These are phyloP conservation scores for Chimonanthus salicifolius DNA, from an alignment of 164 flowering plant species.

Conservation along the genomic window DNA sequence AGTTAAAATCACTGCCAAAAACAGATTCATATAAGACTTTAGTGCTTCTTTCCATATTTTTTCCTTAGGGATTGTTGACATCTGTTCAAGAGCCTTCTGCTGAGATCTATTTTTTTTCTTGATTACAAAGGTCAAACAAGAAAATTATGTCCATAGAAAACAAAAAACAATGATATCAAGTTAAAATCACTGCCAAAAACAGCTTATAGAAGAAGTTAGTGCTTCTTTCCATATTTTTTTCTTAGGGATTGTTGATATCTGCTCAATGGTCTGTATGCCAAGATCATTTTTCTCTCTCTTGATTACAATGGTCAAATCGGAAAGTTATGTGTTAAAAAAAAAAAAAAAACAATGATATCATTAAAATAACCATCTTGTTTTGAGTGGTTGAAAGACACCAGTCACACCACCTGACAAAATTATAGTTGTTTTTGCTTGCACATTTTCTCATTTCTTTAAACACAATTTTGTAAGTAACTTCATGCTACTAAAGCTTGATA, in stretches of 20 bases:
- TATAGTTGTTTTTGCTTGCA: background rate
- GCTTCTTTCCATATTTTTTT: no score
- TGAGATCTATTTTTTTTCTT: no score
- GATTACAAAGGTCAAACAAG: no score
- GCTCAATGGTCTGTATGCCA: background rate
- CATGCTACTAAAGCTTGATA: background rate
- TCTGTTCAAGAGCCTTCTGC: background rate
- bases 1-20: background rate
- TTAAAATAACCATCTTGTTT: background rate
- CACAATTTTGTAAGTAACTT: background rate
- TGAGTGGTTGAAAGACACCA: background rate
- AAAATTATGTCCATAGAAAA: no score
- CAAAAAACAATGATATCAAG: background rate
- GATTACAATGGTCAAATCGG: no score
- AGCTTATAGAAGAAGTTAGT: no score
- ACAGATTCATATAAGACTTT: no score
- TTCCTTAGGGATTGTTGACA: background rate
- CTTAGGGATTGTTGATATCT: background rate
- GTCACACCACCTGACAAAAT: background rate
- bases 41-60: no score
- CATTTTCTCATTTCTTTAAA: background rate
- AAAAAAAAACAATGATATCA: background rate
- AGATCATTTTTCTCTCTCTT: no score
- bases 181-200: background rate
- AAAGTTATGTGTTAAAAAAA: no score